Conservation (phyloP, 257 asterid genomes). For the Scutellaria galericulata region DNA sequence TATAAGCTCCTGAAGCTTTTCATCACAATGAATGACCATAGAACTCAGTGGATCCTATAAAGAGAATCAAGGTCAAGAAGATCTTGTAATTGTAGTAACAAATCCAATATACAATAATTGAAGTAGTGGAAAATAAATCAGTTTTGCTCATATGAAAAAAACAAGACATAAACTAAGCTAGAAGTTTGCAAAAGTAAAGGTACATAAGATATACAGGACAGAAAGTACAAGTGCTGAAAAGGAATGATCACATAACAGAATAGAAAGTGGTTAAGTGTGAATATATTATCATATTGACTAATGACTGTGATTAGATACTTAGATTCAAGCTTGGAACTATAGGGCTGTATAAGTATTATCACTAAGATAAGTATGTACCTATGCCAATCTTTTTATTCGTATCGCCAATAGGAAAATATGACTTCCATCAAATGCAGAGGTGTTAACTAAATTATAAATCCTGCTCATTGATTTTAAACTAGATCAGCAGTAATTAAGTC, state of each 20-base stretch:
- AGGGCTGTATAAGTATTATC: background rate
- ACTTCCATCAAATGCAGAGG: background rate
- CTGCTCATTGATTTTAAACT: background rate
- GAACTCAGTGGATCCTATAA: constrained; percentile 61
- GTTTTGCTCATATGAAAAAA: background rate
- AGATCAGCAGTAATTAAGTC: background rate
- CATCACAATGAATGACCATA: constrained; percentile 52
- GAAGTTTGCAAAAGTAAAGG: background rate
- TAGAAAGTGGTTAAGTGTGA: too few species aligned
- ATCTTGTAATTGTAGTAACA: constrained; percentile 2
- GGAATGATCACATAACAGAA: too few species aligned
- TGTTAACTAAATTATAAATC: background rate
- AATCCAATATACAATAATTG: constrained; percentile 11
- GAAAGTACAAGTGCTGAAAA: background rate
- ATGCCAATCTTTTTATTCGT: background rate
- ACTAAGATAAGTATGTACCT: background rate
- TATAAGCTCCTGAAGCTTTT: constrained; percentile 60
- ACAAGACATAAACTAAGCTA: background rate
- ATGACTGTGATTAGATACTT: too few species aligned
- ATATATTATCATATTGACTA: too few species aligned
- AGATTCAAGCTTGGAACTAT: too few species aligned
- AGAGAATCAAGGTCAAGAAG: constrained; percentile 30
- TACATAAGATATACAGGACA: too few species aligned
- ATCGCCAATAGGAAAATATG: background rate
- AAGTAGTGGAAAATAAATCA: background rate